A percentile compares a stretch with the other conserved stretches of the same genome.
phyloP scores from a whole-genome alignment of 2,329 filamentous ascomycete species.

The Aspergillus pseudoterreus region DNA sequence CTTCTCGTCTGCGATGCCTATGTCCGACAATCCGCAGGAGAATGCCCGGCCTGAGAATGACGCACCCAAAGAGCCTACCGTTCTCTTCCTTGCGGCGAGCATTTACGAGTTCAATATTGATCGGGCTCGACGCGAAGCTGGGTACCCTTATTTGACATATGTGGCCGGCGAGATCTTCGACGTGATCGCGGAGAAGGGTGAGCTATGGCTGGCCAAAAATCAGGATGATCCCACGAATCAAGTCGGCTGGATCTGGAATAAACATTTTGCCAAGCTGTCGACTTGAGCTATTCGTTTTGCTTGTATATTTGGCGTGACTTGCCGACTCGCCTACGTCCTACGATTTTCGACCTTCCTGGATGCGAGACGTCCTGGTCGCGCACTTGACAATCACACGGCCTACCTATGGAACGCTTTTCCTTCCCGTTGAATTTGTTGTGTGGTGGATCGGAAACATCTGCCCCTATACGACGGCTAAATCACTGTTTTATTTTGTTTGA shows the following conservation, averaged over 20 bases:
- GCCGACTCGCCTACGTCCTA: neutral
- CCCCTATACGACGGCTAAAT: neutral
- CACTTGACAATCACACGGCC: no score
- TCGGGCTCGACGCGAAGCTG: constrained; percentile 83
- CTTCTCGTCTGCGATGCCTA: constrained; percentile 82
- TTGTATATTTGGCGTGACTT: neutral
- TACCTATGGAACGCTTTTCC: no score
- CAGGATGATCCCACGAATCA: constrained; percentile 79
- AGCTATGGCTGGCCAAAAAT: constrained; percentile 95
- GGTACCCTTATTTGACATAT: constrained; percentile 94
- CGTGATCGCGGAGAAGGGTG: constrained; percentile 92
- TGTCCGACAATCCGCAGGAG: constrained; percentile 60
- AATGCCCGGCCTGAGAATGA: constrained; percentile 40
- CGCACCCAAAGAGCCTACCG: constrained; percentile 48
- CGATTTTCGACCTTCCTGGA: no score
- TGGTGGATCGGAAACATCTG: neutral
- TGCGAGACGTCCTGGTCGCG: no score
- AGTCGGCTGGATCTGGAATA: constrained; percentile 98
- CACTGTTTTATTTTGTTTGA: neutral
- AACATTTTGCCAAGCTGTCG: constrained; percentile 73
- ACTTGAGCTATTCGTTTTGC: constrained; percentile 8
- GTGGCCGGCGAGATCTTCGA: constrained; percentile 92
- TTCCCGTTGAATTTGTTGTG: neutral
- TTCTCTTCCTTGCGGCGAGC: constrained; percentile 88
- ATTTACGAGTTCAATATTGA: constrained; percentile 98